Evolutionary conservation across 805 yeast species (phyloP), one percentile per base, ranked within the genome.

Genomic region (Saturnispora bothae): DNA sequence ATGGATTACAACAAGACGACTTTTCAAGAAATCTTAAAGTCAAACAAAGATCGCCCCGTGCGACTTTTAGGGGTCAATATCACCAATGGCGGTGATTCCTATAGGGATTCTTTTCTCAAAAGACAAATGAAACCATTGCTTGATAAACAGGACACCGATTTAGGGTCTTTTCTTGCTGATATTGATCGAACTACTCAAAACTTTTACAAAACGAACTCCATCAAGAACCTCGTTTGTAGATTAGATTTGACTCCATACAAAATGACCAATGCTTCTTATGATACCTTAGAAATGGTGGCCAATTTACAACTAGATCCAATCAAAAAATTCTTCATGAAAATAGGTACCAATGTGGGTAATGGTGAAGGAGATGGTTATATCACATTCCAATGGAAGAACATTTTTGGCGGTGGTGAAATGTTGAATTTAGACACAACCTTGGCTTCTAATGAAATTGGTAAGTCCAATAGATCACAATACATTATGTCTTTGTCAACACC

Each of bases 321-420:
- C 4, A 84, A 84, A 48, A 69, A 71, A 47, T 81, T 86, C 49
- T 69, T 72, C 43, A 88, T 94, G 38, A 83, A 82, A 49, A 83
- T 96, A 1, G 99, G 99, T 4, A 92, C 97, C 2, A 88, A 86
- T 57, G 73, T 92, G 6, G 97, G 97, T 2, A 89, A 92, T 53
- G 95, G 95, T 23, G 97, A 92, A 63, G 98, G 96, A 22, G 92
- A 83, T 53, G 97, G 96, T 1, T 86, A 88, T 52, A 68, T 85
- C 33, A 78, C 83, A 23, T 73, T 88, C 40, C 86, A 76, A 56
- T 63, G 70, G 53, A 64, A 64, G 38, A 73, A 73, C 48, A 51
- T 73, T 15, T 69, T 72, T 57, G 79, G 78, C 0, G 79, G 78
- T 8, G 77, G 70, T 3, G 79, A 73, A 45, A 57, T 56, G 27